Base-by-base conservation (phyloP, 2,329 filamentous ascomycete species). In the Lojkania enalia region DNA sequence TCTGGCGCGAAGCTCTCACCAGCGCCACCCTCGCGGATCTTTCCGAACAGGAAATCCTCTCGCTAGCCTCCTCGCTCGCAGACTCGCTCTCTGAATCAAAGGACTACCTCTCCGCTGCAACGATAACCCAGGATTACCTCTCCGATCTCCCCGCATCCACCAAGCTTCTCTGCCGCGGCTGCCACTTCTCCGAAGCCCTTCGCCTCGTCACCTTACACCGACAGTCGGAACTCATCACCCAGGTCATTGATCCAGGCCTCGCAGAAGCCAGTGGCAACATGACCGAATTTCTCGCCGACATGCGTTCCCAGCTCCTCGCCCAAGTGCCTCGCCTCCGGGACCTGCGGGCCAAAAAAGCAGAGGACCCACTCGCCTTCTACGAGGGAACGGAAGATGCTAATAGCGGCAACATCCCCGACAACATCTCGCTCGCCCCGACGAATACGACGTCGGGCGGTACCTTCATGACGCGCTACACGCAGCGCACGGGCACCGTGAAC, bases 271-370 rank as follows among this genome's bases (percentile, higher is more conserved):
- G 94, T 44, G 86, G 87, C 16, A 83, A 82, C 41, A 91, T 86
- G 60, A 96, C 90, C 1, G 94, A 97, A 66, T 84, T 97, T 48
- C 82, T 99, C 9, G 90, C 94, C 1, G 94, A 99, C 68, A 97
- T 92, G 80, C 90, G 89, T 67, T 78, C 78, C 0, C 94, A 99
- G 68, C 78, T 97, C 2, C 77, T 78, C 35, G 87, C 90, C 0
- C 94, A 99, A 64, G 83, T 96, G 0, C 90, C 92, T 0, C 86
- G 94, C 14, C 84, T 99, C 51, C 77, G 79, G 5, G 92, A 96
- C 64, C 80, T 99, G 19, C 84, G 92, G 1, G 75, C 77, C 41
- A 91, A 89, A 63, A 95, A 95, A 42, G 79, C 81, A 29, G 84
- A 88, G 52, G 90, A 99, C 59, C 94, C 94, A 0, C 62, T 96